Conservation (phyloP, 2,329 filamentous ascomycete species). For the Ceratocystis diversiconidia region DNA sequence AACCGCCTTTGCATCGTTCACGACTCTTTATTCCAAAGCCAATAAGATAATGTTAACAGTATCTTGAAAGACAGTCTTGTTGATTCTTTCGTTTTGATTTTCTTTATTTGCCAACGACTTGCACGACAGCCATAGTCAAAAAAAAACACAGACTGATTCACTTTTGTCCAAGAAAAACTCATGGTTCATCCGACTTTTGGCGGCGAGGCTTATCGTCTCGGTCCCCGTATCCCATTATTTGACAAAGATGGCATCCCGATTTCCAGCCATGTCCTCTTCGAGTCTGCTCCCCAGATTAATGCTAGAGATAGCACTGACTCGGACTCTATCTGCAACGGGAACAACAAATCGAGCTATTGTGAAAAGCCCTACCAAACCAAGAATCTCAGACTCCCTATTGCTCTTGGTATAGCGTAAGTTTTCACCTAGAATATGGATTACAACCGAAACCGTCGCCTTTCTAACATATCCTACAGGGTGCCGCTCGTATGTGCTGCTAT, state of each 20-base stretch:
- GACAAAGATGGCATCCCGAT: not conserved
- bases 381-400: constrained; percentile 50
- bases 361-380: constrained; percentile 44
- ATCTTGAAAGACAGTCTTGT: not conserved
- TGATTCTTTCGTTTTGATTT: not conserved
- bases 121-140: not conserved
- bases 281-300: constrained; percentile 2
- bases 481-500: constrained; percentile 54
- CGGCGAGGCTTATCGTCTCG: constrained; percentile 11
- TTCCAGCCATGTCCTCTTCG: constrained; percentile 10
- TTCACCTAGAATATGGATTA: not conserved
- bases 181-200: constrained; percentile 10
- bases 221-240: constrained; percentile 8
- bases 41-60: not conserved
- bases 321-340: constrained; percentile 11
- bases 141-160: not conserved
- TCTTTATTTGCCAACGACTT: not conserved
- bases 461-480: constrained; percentile 40
- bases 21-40: not conserved
- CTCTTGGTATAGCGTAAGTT: constrained; percentile 56
- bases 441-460: not conserved
- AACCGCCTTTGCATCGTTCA: not conserved
- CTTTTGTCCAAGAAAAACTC: not conserved
- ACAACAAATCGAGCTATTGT: constrained; percentile 28
- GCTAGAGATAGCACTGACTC: not conserved